Evolutionary conservation across 2,329 filamentous ascomycete genomes (phyloP), one percentile per base, ranked within the genome.

Genomic region (Coniochaeta sp.): DNA sequence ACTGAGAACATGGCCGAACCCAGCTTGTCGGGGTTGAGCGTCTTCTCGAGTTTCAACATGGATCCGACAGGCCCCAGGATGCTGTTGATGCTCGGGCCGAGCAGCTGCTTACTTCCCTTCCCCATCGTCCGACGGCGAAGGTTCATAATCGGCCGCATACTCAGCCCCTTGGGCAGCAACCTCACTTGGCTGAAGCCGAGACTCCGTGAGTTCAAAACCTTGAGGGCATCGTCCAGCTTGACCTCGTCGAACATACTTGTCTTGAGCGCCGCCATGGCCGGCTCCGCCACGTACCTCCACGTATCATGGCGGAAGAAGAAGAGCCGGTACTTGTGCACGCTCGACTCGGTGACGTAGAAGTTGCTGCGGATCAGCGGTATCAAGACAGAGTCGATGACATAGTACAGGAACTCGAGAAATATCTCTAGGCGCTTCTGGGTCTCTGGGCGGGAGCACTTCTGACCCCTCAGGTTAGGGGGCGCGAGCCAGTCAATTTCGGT

Each of bases 221-320:
- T 71, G 18, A 74, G 69, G 0, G 84, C 84, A 9, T 77, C 72
- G 0, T 75, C 72, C 1, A 75, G 62, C 40, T 78, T 81, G 35
- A 96, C 71, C 60, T 94, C 87, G 57, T 94, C 86, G 56, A 96
- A 89, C 79, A 95, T 90, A 8, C 71, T 77, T 2, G 71, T 58
- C 62, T 87, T 94, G 20, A 97, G 70, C 1, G 71, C 71, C 1
- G 75, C 67, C 63, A 96, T 72, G 0, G 86, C 82, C 6, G 91
- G 87, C 59, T 91, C 85, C 1, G 86, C 82, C 30, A 97, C 68
- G 35, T 77, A 77, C 49, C 81, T 82, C 94, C 94, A 99, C 9
- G 94, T 76, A 66, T 99, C 94, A 57, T 99, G 94, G 4, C 92
- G 87, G 64, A 96, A 97, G 69, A 90, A 99, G 67, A 95, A 96